Evolutionary conservation across 768 basidiomycete genomes (phyloP), one percentile per base, ranked within the genome.

Genomic region (Mycena latifolia): DNA sequence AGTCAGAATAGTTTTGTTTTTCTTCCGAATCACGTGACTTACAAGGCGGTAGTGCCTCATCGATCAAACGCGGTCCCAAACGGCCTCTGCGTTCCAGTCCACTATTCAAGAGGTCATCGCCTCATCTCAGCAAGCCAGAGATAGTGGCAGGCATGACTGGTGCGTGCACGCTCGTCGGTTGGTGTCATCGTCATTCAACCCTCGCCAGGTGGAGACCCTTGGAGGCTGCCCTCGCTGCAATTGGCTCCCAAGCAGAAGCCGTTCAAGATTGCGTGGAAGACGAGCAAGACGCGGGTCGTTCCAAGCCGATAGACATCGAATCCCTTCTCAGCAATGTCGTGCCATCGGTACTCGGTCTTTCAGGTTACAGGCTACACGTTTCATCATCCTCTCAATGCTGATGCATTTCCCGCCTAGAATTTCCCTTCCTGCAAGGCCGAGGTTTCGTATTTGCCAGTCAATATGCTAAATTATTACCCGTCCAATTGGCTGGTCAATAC

Each of bases 381-480:
- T n/a, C 29, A 22, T 1, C 47, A 55, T 53, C 14, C 31, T 9
- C 12, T 47, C 25, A 29, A 24, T 60, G 18, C 24, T 51, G 25
- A 51, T 31, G 27, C 29, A 14, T n/a, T 18, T n/a, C 43, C 51
- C 31, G 24, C 48, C 29, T 55, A 97, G 96, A 94, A 25, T 85
- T 84, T 61, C 95, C 95, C 0, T 99, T 98, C 86, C 78, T 99
- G 29, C 97, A 98, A 78, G 98, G 97, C 14, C 86, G 98, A 65
- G 93, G 90, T 0, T 98, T 98, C 65, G 94, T 99, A 48, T 96
- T 98, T 70, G 95, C 96, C 3, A 95, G 94, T 73, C 92, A 95
- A 73, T 98, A 89, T 73, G 86, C 93, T 1, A 87, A 88, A 69
- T 78, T 92, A 12, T 82, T 98, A 6, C 92, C 95, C 0, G 71